Evolutionary conservation across 2,329 filamentous ascomycete species (phyloP).

Genomic region (Nemania sp.): DNA sequence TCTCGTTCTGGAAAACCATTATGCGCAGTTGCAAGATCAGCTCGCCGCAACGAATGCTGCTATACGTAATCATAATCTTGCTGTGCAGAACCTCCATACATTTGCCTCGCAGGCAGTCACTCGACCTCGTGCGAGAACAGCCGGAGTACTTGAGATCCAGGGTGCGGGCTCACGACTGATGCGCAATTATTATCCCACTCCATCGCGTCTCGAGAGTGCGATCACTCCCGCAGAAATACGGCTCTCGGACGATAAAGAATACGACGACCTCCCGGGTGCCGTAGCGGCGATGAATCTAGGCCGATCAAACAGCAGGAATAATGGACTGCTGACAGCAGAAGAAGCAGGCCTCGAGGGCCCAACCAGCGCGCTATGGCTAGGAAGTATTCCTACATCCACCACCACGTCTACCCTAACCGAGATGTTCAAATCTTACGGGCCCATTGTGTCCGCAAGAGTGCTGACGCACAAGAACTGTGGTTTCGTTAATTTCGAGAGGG

Average conservation of each 20-base stretch:
- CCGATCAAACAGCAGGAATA: slow-evolving; percentile 65
- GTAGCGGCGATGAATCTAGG: slow-evolving; percentile 79
- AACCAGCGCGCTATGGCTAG: slow-evolving; percentile 93
- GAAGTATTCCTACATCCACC: slow-evolving; percentile 94
- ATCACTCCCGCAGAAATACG: slow-evolving; percentile 76
- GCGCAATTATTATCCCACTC: slow-evolving; percentile 75
- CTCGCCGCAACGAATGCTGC: slow-evolving; percentile 66
- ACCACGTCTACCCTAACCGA: slow-evolving; percentile 93
- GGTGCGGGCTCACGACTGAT: slow-evolving; percentile 68
- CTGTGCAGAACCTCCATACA: slow-evolving; percentile 70
- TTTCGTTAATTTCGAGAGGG: slow-evolving; percentile 93
- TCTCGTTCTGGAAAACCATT: slow-evolving; percentile 57
- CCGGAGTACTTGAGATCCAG: slow-evolving; percentile 76
- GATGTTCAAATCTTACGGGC: slow-evolving; percentile 92
- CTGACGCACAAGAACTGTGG: slow-evolving; percentile 98
- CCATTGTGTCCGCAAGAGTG: slow-evolving; percentile 88
- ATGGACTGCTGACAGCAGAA: slow-evolving; percentile 70
- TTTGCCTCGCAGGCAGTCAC: slow-evolving; percentile 84
- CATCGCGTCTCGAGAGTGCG: slow-evolving; percentile 71
- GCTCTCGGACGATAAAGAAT: slow-evolving; percentile 74
- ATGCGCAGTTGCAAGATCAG: slow-evolving; percentile 64
- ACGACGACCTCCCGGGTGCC: slow-evolving; percentile 77
- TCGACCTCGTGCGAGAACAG: slow-evolving; percentile 86
- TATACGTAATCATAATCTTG: slow-evolving; percentile 89
- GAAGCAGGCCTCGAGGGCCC: slow-evolving; percentile 84